A percentile compares a stretch with the other conserved stretches of the same genome.
phyloP scores from a whole-genome alignment of 495 filamentous ascomycete genomes.

The Ramalina intermedia region DNA sequence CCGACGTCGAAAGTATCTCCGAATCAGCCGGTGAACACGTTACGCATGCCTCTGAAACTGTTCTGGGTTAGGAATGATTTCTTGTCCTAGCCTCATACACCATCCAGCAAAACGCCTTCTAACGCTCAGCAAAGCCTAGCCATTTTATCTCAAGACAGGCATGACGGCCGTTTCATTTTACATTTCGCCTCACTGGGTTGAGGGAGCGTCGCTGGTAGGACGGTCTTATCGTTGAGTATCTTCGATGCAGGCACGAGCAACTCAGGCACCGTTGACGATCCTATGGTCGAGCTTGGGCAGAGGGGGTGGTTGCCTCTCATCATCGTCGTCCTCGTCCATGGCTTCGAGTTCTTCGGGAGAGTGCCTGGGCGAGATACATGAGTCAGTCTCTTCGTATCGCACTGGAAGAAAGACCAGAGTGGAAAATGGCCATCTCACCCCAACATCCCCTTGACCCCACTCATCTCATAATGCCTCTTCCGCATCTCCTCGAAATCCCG shows the following conservation, averaged over 20 bases:
- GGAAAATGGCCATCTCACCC: slow-evolving; percentile 36
- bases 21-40: not conserved
- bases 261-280: slow-evolving; percentile 6
- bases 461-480: slow-evolving; percentile 98
- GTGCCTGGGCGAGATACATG: slow-evolving; percentile 1
- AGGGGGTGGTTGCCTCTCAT: slow-evolving; percentile 11
- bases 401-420: no score
- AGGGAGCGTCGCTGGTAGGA: not conserved
- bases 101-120: no score
- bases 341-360: slow-evolving; percentile 30
- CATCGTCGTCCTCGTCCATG: slow-evolving; percentile 37
- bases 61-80: no score
- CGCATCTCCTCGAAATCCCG: slow-evolving; percentile 76
- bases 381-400: not conserved
- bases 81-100: no score
- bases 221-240: not conserved
- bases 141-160: not conserved
- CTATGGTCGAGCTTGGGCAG: slow-evolving; percentile 8
- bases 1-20: not conserved
- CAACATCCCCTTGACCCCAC: slow-evolving; percentile 75
- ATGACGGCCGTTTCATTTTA: not conserved
- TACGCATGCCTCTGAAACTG: no score
- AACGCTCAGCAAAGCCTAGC: no score
- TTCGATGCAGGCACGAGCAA: not conserved
- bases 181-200: not conserved